A percentile compares a stretch with the other conserved stretches of the same genome.
phyloP scores from a whole-genome alignment of 2,329 filamentous ascomycete genomes.

The Ascochyta koolunga region DNA sequence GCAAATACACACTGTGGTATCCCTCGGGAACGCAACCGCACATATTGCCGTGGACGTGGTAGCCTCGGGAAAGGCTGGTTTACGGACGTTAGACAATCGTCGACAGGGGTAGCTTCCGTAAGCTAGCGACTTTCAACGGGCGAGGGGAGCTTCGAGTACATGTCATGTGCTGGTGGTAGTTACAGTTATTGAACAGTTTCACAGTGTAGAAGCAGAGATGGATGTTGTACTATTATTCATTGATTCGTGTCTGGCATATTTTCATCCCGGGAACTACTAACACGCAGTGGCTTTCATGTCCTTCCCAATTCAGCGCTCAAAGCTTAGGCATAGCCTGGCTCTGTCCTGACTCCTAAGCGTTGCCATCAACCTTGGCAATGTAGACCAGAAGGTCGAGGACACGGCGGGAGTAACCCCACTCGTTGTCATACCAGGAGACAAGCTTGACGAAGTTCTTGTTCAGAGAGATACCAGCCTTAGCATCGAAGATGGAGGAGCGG shows the following conservation, averaged over 20 bases:
- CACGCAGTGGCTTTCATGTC: conserved; percentile 15
- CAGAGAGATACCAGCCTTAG: conserved; percentile 97
- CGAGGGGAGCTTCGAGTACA: conserved; percentile 20
- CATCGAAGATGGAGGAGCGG: conserved; percentile 97
- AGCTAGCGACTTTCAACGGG: conserved; percentile 6
- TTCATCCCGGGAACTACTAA: conserved; percentile 17
- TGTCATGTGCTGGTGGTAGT: neutral
- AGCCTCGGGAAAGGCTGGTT: conserved; percentile 27
- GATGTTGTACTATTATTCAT: conserved; percentile 33
- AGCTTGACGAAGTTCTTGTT: conserved; percentile 99
- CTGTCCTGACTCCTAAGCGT: conserved; percentile 51
- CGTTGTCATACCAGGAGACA: conserved; percentile 98
- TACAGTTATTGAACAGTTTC: neutral
- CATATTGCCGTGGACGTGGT: conserved; percentile 7
- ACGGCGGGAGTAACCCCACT: conserved; percentile 98
- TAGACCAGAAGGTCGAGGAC: conserved; percentile 58
- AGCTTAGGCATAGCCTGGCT: conserved; percentile 44
- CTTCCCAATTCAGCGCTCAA: conserved; percentile 23
- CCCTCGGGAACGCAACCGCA: conserved; percentile 8
- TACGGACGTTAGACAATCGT: conserved; percentile 28
- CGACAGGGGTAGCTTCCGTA: conserved; percentile 29
- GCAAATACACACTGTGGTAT: conserved; percentile 1
- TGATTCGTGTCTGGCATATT: conserved; percentile 37
- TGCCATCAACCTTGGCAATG: conserved; percentile 53
- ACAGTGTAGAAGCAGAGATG: neutral